Percentiles rank a stretch among this genome's conserved stretches.
Evolutionary conservation across 768 basidiomycete species (phyloP).

Genomic region (Lanmaoa rubissima): DNA sequence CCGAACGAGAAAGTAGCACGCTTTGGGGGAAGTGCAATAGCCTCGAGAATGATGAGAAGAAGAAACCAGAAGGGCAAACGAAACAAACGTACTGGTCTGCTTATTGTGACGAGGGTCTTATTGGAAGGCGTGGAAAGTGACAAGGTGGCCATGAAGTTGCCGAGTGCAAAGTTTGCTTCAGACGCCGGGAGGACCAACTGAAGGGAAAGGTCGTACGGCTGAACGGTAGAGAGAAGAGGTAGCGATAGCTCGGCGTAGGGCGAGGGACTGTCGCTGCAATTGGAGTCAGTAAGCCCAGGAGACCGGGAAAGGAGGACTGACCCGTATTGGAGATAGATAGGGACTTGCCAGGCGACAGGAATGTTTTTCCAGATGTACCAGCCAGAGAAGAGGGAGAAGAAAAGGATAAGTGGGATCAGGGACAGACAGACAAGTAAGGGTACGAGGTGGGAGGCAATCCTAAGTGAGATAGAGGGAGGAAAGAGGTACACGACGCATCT

Average conservation of each 20-base stretch:
- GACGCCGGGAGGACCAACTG: slow-evolving; percentile 63
- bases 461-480: slow-evolving; percentile 15
- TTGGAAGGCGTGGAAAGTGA: slow-evolving; percentile 59
- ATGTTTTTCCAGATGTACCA: slow-evolving; percentile 72
- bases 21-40: slow-evolving; percentile 50
- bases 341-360: slow-evolving; percentile 67
- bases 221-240: slow-evolving; percentile 51
- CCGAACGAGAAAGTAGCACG: slow-evolving; percentile 34
- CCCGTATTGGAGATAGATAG: slow-evolving; percentile 80
- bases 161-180: slow-evolving; percentile 67
- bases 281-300: slow-evolving; percentile 2
- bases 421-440: slow-evolving; percentile 60
- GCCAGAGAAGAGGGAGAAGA: slow-evolving; percentile 66
- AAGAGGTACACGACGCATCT: slow-evolving; percentile 10
- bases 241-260: slow-evolving; percentile 63
- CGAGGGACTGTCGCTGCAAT: slow-evolving; percentile 53
- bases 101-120: slow-evolving; percentile 56
- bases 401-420: slow-evolving; percentile 59
- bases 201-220: slow-evolving; percentile 75
- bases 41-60: slow-evolving; percentile 38
- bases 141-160: slow-evolving; percentile 81
- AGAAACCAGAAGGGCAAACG: background rate
- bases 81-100: slow-evolving; percentile 58
- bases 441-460: slow-evolving; percentile 59
- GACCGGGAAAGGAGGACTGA: slow-evolving; percentile 33